A percentile compares a stretch with the other conserved stretches of the same genome.
phyloP scores from a whole-genome alignment of 75 land plant genomes.

The Chamaecyparis obtusa region DNA sequence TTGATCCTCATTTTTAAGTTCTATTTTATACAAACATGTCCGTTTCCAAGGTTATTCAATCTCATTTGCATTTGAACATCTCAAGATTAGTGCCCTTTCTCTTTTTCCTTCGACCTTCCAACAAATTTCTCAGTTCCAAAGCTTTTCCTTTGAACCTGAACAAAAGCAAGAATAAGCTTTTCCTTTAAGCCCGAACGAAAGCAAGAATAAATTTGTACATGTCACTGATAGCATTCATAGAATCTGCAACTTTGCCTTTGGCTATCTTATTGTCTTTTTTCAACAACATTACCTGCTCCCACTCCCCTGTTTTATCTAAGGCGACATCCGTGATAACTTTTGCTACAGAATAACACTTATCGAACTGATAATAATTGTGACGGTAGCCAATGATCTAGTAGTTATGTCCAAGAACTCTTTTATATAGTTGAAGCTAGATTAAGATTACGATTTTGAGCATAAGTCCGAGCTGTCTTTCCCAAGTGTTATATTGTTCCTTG shows the following conservation, averaged over 20 bases:
- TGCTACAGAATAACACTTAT: conserved; percentile 65
- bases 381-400: conserved; percentile 73
- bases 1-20: too few species aligned
- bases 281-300: conserved; percentile 87
- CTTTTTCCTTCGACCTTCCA: conserved; percentile 15
- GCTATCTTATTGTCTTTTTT: too few species aligned
- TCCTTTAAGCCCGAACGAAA: conserved; percentile 79
- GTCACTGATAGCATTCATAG: conserved; percentile 71
- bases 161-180: conserved; percentile 68
- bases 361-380: conserved; percentile 84
- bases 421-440: conserved; percentile 61
- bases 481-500: conserved; percentile 31
- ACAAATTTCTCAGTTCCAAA: conserved; percentile 36
- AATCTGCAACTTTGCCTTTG: conserved; percentile 75
- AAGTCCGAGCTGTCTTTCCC: conserved; percentile 18
- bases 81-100: too few species aligned
- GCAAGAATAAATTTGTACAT: conserved; percentile 77
- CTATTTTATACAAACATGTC: too few species aligned
- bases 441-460: conserved; percentile 69
- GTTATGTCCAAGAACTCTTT: conserved; percentile 73
- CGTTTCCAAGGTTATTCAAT: too few species aligned
- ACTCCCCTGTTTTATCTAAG: conserved; percentile 78
- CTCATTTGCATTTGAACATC: too few species aligned
- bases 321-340: conserved; percentile 82
- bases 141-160: conserved; percentile 76